Conservation (phyloP, 495 filamentous ascomycete species). For the Penicillium cataractarum region DNA sequence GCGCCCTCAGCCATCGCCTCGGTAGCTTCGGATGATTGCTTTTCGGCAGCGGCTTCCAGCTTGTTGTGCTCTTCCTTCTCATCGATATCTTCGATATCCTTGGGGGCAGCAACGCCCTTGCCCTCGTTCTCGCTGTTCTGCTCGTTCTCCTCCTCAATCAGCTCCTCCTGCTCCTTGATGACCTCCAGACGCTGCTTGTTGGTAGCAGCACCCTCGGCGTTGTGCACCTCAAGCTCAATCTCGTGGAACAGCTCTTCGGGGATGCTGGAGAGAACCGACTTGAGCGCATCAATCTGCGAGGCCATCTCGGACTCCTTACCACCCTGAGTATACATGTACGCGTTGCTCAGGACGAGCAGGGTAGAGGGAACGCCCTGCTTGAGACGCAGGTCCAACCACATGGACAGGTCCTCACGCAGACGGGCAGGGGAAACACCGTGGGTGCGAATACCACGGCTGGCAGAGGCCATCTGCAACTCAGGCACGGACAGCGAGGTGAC, state of each 20-base stretch:
- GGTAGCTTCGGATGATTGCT: conserved; percentile 45
- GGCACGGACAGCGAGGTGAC: conserved; percentile 90
- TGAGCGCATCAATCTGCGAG: conserved; percentile 90
- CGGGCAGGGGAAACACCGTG: conserved; percentile 85
- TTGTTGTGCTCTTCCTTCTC: conserved; percentile 61
- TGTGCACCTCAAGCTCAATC: conserved; percentile 98
- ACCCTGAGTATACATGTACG: conserved; percentile 86
- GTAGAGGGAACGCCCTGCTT: conserved; percentile 94
- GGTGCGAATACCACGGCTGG: conserved; percentile 88
- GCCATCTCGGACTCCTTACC: conserved; percentile 87
- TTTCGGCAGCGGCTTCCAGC: conserved; percentile 27
- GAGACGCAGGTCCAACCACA: conserved; percentile 93
- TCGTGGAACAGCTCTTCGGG: conserved; percentile 99
- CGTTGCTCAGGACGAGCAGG: conserved; percentile 92
- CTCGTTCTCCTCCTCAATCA: conserved; percentile 96
- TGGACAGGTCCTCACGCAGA: conserved; percentile 87
- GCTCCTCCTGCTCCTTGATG: conserved; percentile 95
- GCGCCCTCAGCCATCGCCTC: conserved; percentile 49
- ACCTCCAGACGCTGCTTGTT: conserved; percentile 99
- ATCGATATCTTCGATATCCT: conserved; percentile 83
- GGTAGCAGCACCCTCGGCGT: conserved; percentile 93
- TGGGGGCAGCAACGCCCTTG: conserved; percentile 54
- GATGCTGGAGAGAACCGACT: conserved; percentile 88
- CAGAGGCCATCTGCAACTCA: conserved; percentile 89
- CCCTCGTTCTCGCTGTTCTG: conserved; percentile 78